Percentiles rank a stretch among this genome's conserved stretches.
Evolutionary conservation across 108 stramenopile species (phyloP).

Genomic region (Seminavis robusta): DNA sequence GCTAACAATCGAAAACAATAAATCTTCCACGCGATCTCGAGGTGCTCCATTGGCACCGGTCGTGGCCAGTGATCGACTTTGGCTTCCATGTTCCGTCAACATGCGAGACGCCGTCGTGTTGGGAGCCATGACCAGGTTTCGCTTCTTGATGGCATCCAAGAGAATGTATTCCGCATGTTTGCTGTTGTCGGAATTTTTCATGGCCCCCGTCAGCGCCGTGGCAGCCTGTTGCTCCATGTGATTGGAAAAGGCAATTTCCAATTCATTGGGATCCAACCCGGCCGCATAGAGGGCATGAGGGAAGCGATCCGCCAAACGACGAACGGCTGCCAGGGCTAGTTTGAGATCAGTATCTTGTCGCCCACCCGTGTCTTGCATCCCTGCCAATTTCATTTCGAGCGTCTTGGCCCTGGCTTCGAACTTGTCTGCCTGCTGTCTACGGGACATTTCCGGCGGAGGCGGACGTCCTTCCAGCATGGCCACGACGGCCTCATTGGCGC

Average conservation of each 20-base stretch:
- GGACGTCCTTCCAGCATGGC: slow-evolving; percentile 85
- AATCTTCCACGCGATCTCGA: slow-evolving; percentile 83
- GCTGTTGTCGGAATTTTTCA: slow-evolving; percentile 34
- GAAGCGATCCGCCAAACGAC: slow-evolving; percentile 82
- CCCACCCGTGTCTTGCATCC: slow-evolving; percentile 52
- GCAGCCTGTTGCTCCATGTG: slow-evolving; percentile 1
- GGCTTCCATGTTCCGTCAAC: no score
- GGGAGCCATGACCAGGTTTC: slow-evolving; percentile 18
- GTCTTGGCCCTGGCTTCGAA: slow-evolving; percentile 73
- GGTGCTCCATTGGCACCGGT: slow-evolving; percentile 33
- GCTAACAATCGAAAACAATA: slow-evolving; percentile 77
- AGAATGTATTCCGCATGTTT: slow-evolving; percentile 62
- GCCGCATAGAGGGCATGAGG: slow-evolving; percentile 84
- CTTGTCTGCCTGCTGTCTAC: slow-evolving; percentile 78
- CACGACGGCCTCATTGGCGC: slow-evolving; percentile 66
- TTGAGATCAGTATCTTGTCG: slow-evolving; percentile 66
- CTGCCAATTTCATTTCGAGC: slow-evolving; percentile 60
- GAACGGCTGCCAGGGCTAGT: slow-evolving; percentile 70
- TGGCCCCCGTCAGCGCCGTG: slow-evolving; percentile 32
- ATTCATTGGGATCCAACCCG: slow-evolving; percentile 86
- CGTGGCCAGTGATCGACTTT: no score
- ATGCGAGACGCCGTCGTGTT: slow-evolving; percentile 8
- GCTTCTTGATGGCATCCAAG: slow-evolving; percentile 67
- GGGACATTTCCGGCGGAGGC: slow-evolving; percentile 77
- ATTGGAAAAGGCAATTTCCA: slow-evolving; percentile 80